Evolutionary conservation across 148 eudicot genomes (phyloP).

Genomic region (Chenopodium album): DNA sequence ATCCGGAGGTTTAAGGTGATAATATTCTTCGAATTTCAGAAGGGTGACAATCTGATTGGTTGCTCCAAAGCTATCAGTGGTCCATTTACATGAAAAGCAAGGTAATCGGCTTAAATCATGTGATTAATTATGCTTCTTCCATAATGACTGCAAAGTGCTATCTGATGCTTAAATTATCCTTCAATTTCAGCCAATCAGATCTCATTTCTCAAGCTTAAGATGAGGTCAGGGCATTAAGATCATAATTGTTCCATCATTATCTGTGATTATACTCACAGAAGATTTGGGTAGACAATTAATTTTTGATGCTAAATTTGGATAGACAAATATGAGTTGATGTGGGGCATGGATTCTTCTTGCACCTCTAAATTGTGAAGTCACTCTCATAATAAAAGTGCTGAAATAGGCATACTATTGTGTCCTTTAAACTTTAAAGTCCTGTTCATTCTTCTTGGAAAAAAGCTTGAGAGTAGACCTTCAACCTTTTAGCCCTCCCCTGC

Average conservation of each 20-base stretch:
- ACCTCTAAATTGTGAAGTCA: constrained; percentile 27
- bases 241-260: constrained; percentile 8
- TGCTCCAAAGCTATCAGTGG: background rate
- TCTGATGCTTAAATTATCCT: background rate
- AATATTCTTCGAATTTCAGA: background rate
- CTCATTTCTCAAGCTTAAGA: constrained; percentile 3
- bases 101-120: background rate
- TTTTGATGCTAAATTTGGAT: background rate
- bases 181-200: background rate
- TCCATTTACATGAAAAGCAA: background rate
- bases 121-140: background rate
- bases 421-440: constrained; percentile 3
- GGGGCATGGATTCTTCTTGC: constrained; percentile 25
- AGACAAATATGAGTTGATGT: constrained; percentile 21
- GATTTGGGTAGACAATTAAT: constrained; percentile 17
- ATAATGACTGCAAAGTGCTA: background rate
- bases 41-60: constrained; percentile 11
- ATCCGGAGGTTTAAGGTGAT: constrained; percentile 2
- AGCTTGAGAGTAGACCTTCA: constrained; percentile 24
- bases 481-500: background rate
- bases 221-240: constrained; percentile 10
- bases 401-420: constrained; percentile 16
- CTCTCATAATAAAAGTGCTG: constrained; percentile 21
- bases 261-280: constrained; percentile 16
- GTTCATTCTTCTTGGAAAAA: constrained; percentile 19